Conservation (phyloP, 352 stramenopile genomes). For the Aphanomyces astaci region DNA sequence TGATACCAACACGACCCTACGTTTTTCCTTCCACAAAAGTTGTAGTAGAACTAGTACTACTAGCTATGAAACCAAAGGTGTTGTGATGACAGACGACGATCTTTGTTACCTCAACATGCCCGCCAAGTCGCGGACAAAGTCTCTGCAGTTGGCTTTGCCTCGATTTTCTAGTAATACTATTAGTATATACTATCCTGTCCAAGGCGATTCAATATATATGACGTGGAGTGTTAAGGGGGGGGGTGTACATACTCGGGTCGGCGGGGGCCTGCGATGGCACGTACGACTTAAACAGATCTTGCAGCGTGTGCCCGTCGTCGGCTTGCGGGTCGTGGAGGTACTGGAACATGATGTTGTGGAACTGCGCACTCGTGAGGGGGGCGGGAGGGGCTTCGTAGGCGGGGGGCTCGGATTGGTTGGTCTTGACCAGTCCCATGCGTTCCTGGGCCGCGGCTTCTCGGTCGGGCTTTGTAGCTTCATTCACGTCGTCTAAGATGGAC, state of each 20-base stretch:
- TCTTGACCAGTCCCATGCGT: background rate
- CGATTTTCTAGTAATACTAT: background rate
- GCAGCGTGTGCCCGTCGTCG: conserved; percentile 1
- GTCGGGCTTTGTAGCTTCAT: background rate
- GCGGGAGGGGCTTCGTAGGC: background rate
- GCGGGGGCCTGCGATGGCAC: background rate
- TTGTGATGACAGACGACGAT: no score
- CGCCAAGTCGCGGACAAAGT: conserved; percentile 2
- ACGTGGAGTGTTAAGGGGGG: background rate
- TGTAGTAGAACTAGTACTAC: no score
- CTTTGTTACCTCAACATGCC: background rate
- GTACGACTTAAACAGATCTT: conserved; percentile 10
- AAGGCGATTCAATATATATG: background rate
- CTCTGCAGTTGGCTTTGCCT: background rate
- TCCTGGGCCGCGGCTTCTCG: background rate
- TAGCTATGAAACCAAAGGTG: no score
- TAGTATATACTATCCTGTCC: background rate
- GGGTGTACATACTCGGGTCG: background rate
- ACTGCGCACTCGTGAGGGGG: background rate
- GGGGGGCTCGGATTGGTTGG: background rate
- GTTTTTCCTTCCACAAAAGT: no score
- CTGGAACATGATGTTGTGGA: conserved; percentile 3
- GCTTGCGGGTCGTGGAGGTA: conserved; percentile 7
- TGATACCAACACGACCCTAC: no score
- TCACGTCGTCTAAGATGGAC: conserved; percentile 6